Evolutionary conservation across 2,329 filamentous ascomycete species (phyloP).

Genomic region (Hymenoscyphus repandus): DNA sequence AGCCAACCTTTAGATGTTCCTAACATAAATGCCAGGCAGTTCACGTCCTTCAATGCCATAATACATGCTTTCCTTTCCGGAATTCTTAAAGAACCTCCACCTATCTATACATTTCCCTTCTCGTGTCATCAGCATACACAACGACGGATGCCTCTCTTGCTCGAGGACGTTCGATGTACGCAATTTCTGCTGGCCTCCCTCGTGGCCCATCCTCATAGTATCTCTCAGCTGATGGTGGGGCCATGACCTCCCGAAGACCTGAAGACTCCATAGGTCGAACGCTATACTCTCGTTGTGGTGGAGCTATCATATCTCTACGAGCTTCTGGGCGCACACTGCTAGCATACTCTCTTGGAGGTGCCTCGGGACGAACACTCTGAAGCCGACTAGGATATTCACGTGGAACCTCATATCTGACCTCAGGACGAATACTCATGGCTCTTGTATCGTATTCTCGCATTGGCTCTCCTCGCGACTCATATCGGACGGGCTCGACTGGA

Average conservation of each 20-base stretch:
- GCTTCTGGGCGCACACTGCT: constrained; percentile 24
- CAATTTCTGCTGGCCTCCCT: constrained; percentile 21
- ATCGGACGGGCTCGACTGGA: constrained; percentile 37
- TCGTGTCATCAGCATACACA: constrained; percentile 28
- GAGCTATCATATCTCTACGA: constrained; percentile 21
- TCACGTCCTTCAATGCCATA: too few species aligned
- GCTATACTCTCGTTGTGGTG: constrained; percentile 27
- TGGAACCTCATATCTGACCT: constrained; percentile 29
- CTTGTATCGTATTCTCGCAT: constrained; percentile 36
- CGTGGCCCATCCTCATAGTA: constrained; percentile 17
- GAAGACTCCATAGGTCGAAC: constrained; percentile 24
- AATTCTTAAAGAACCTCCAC: background rate
- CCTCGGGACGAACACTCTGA: constrained; percentile 18
- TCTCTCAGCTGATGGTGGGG: constrained; percentile 19
- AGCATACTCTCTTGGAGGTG: constrained; percentile 7
- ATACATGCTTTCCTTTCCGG: too few species aligned
- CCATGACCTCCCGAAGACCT: constrained; percentile 22
- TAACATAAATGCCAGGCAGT: too few species aligned
- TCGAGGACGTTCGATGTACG: constrained; percentile 27
- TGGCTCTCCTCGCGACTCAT: constrained; percentile 36
- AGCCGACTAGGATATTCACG: constrained; percentile 34
- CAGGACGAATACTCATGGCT: constrained; percentile 36
- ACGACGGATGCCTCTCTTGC: constrained; percentile 28
- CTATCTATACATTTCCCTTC: constrained; percentile 29
- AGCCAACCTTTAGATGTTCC: too few species aligned